These are phyloP conservation scores for Pseudomonodictys pantanalensis DNA, from an alignment of 495 filamentous ascomycete genomes.

Conservation along the genomic window DNA sequence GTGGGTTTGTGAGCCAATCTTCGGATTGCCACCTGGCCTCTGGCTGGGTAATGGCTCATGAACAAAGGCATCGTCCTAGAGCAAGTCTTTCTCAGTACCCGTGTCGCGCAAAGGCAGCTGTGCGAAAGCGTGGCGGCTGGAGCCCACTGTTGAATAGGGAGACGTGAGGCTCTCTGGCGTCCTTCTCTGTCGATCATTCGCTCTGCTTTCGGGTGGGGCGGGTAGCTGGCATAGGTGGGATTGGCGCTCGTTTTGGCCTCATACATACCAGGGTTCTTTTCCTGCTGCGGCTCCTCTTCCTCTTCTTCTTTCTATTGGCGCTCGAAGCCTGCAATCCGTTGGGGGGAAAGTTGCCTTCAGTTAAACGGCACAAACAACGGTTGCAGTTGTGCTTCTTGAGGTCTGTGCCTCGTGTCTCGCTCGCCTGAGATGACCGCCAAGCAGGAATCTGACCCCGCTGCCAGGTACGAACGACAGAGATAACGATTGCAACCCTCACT, in stretches of 20 bases:
- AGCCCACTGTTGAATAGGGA: constrained; percentile 21
- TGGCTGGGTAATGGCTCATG: constrained; percentile 11
- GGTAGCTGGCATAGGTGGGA: constrained; percentile 2
- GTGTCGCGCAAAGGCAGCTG: constrained; percentile 12
- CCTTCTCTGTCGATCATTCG: constrained; percentile 2
- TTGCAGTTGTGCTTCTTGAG: no score
- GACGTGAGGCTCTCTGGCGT: constrained; percentile 20
- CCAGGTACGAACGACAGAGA: no score
- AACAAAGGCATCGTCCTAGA: constrained; percentile 29
- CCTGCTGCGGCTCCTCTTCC: background rate
- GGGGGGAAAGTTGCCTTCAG: no score
- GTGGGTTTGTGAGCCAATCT: constrained; percentile 11
- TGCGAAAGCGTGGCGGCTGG: constrained; percentile 4
- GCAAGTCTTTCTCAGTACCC: constrained; percentile 15
- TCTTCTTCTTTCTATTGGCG: background rate
- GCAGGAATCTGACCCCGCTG: no score
- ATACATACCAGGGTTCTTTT: constrained; percentile 9
- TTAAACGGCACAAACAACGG: no score
- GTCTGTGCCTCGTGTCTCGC: no score
- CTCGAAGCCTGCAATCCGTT: no score
- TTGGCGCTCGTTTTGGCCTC: constrained; percentile 22
- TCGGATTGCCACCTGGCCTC: background rate
- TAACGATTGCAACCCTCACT: no score
- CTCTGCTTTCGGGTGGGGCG: constrained; percentile 3
- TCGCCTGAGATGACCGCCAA: no score